Evolutionary conservation across 2,329 filamentous ascomycete species (phyloP).

Genomic region (Xylaria sp.): DNA sequence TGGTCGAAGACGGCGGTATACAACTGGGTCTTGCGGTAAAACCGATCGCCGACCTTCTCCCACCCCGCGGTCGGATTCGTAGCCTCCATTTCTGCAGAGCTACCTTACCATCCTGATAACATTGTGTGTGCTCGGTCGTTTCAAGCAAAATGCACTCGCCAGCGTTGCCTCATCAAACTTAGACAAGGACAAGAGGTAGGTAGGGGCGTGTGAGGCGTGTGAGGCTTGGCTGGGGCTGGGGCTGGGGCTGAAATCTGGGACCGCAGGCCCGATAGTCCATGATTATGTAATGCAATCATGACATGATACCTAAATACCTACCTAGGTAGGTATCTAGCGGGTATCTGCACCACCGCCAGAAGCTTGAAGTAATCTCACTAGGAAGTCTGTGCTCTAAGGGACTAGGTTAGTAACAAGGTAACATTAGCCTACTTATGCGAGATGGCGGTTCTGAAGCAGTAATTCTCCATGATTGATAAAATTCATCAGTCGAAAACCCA

Average conservation of each 20-base stretch:
- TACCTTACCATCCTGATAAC: conserved; percentile 36
- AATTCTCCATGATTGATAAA: too few species aligned
- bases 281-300: conserved; percentile 17
- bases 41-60: conserved; percentile 90
- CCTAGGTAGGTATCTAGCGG: background rate
- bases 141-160: conserved; percentile 9
- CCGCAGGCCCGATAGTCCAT: too few species aligned
- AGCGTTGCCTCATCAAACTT: conserved; percentile 13
- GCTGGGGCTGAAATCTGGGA: conserved; percentile 1
- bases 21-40: conserved; percentile 92
- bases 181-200: background rate
- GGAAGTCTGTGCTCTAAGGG: too few species aligned
- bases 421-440: too few species aligned
- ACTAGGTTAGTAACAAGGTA: too few species aligned
- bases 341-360: background rate
- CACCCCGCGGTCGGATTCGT: conserved; percentile 81
- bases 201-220: background rate
- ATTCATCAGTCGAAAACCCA: too few species aligned
- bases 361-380: background rate
- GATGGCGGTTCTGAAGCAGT: too few species aligned
- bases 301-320: too few species aligned
- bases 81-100: conserved; percentile 56
- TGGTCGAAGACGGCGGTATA: conserved; percentile 94
- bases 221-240: conserved; percentile 13
- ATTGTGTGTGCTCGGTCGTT: conserved; percentile 5